These are phyloP conservation scores for Podaxis sp. DNA, from an alignment of 768 basidiomycete species.

Conservation along the genomic window DNA sequence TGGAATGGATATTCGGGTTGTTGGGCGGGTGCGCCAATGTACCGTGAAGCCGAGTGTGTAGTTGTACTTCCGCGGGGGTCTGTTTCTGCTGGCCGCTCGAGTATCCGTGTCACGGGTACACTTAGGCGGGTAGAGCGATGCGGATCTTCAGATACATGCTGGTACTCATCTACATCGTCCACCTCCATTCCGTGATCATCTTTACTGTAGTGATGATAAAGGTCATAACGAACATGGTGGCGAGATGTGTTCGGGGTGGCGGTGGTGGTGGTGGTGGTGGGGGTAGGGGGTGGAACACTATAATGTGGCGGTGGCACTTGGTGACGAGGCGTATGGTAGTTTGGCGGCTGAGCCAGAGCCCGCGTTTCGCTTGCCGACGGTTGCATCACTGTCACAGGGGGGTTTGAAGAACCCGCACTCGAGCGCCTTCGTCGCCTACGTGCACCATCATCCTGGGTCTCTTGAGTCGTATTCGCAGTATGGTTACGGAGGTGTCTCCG, in stretches of 20 bases:
- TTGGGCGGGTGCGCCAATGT: slow-evolving; percentile 8
- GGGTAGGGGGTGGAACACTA: neutral
- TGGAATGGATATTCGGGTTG: slow-evolving; percentile 1
- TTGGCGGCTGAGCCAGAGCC: neutral
- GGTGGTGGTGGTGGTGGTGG: neutral
- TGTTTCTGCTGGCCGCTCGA: neutral
- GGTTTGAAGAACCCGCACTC: neutral
- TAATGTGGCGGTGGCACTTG: slow-evolving; percentile 3
- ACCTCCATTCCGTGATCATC: slow-evolving; percentile 15
- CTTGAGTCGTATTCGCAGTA: slow-evolving; percentile 27
- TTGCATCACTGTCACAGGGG: neutral
- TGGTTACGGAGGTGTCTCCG: slow-evolving; percentile 76
- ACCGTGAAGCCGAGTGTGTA: neutral
- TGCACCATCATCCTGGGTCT: slow-evolving; percentile 22
- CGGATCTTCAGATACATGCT: slow-evolving; percentile 15
- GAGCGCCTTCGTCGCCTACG: slow-evolving; percentile 22
- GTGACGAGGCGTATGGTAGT: neutral
- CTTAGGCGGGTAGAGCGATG: slow-evolving; percentile 1
- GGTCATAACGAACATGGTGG: neutral
- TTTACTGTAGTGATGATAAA: slow-evolving; percentile 12
- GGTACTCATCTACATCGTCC: slow-evolving; percentile 20
- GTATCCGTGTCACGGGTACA: neutral
- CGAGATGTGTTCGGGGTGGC: neutral
- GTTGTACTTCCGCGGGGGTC: neutral
- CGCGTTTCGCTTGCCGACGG: neutral